Percentiles rank a stretch among this genome's conserved stretches.
Conservation (phyloP, 495 filamentous ascomycete genomes). For the Margaritispora aquatica region DNA sequence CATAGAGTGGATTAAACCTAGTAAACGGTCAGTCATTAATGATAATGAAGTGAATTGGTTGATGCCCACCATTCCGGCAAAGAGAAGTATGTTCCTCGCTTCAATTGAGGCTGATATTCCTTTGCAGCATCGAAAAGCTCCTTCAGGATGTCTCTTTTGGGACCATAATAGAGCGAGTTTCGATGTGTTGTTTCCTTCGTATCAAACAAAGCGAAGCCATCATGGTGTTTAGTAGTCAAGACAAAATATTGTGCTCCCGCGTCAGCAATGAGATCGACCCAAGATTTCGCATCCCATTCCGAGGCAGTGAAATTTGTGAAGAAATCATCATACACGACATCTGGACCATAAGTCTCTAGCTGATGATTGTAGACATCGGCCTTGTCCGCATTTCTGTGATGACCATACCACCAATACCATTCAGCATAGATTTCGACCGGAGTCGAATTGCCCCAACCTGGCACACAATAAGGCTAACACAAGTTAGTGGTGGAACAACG, state of each 20-base stretch:
- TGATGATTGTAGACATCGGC: slow-evolving; percentile 39
- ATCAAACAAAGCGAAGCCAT: slow-evolving; percentile 39
- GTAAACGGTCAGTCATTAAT: background rate
- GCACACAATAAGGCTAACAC: slow-evolving; percentile 47
- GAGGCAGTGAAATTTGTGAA: slow-evolving; percentile 46
- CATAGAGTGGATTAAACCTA: slow-evolving; percentile 43
- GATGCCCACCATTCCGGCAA: slow-evolving; percentile 41
- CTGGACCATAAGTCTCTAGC: slow-evolving; percentile 39
- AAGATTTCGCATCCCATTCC: slow-evolving; percentile 42
- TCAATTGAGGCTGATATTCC: slow-evolving; percentile 41
- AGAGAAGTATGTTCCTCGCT: slow-evolving; percentile 46
- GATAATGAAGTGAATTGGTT: background rate
- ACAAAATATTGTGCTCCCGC: slow-evolving; percentile 51
- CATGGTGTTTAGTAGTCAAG: slow-evolving; percentile 32
- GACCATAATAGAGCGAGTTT: slow-evolving; percentile 32
- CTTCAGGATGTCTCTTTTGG: slow-evolving; percentile 28
- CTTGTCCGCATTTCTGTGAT: background rate
- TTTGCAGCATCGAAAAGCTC: slow-evolving; percentile 47
- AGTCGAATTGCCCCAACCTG: slow-evolving; percentile 47
- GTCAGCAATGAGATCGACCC: slow-evolving; percentile 51
- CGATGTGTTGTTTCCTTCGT: slow-evolving; percentile 46
- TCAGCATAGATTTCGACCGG: slow-evolving; percentile 47
- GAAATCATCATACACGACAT: slow-evolving; percentile 50
- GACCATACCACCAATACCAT: slow-evolving; percentile 36
- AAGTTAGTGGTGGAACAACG: no score